These are phyloP conservation scores for Cutaneotrichosporon curvatum DNA, from an alignment of 1,284 basidiomycete species.

Conservation along the genomic window DNA sequence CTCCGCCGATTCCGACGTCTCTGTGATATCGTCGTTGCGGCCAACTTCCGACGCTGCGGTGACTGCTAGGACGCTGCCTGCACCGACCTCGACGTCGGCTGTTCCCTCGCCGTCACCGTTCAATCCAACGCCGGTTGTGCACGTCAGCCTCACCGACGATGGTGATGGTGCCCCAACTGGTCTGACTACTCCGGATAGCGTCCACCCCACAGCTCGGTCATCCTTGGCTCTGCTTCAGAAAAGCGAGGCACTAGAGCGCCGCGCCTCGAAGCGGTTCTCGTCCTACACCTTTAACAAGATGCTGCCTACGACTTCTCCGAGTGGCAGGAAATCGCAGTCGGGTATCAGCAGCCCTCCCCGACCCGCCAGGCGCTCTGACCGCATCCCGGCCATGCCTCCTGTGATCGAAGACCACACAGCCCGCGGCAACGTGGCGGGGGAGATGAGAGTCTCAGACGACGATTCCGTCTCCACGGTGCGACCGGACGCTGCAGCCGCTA, in stretches of 20 bases:
- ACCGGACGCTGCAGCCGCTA: too few relatives aligned
- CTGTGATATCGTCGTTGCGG: constrained; percentile 1
- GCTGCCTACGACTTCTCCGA: constrained; percentile 49
- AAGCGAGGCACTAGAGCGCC: constrained; percentile 76
- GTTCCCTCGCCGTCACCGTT: too few relatives aligned
- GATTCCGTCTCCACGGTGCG: background rate
- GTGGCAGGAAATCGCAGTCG: constrained; percentile 28
- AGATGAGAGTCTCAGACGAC: background rate
- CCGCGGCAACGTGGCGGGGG: too few relatives aligned
- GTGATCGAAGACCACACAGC: constrained; percentile 1
- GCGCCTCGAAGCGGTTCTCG: constrained; percentile 94
- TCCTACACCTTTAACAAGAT: constrained; percentile 94
- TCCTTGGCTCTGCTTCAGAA: constrained; percentile 58
- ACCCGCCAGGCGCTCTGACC: constrained; percentile 31
- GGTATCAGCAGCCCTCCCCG: constrained; percentile 31
- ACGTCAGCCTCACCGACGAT: too few relatives aligned
- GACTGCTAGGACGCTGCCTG: too few relatives aligned
- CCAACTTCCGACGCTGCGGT: constrained; percentile 1
- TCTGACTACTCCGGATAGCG: too few relatives aligned
- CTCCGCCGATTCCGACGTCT: constrained; percentile 37
- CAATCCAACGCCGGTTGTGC: too few relatives aligned
- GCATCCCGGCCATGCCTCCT: constrained; percentile 35
- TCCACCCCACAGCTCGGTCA: constrained; percentile 1
- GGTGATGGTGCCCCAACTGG: too few relatives aligned
- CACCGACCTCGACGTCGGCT: too few relatives aligned